Evolutionary conservation across 148 eudicot species (phyloP).

Genomic region (Heliamphora exappendiculata): DNA sequence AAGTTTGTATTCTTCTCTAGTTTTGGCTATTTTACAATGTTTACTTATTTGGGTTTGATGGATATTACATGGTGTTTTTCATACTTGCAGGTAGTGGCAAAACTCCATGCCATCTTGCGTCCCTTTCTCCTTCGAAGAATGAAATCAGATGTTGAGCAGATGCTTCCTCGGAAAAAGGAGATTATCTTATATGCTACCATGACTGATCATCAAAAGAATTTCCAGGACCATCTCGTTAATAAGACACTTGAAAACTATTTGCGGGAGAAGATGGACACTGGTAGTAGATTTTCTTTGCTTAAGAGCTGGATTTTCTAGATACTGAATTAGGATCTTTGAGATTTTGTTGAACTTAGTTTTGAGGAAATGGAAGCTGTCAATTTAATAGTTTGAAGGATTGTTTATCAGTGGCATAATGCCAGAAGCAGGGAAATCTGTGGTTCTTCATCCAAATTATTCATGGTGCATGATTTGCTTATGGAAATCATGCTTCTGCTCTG

Average conservation of each 20-base stretch:
- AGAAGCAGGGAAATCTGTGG: background rate
- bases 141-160: slow-evolving; percentile 80
- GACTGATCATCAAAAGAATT: slow-evolving; percentile 79
- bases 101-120: slow-evolving; percentile 87
- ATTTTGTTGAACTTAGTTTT: background rate
- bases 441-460: background rate
- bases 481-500: background rate
- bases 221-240: slow-evolving; percentile 78
- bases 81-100: slow-evolving; percentile 67
- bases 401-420: background rate
- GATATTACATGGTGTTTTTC: slow-evolving; percentile 2
- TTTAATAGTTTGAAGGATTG: background rate
- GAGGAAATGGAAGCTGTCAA: background rate
- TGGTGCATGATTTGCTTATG: background rate
- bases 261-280: slow-evolving; percentile 33
- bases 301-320: background rate
- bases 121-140: slow-evolving; percentile 91
- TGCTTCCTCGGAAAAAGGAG: slow-evolving; percentile 91
- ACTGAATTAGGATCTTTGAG: background rate
- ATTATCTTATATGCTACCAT: slow-evolving; percentile 80
- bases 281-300: slow-evolving; percentile 25
- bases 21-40: background rate
- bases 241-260: slow-evolving; percentile 56
- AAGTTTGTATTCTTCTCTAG: slow-evolving; percentile 33
- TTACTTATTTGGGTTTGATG: background rate